A percentile compares a stretch with the other conserved stretches of the same genome.
These are phyloP conservation scores for Macrocybe gigantea DNA, from an alignment of 768 basidiomycete species.

Conservation along the genomic window DNA sequence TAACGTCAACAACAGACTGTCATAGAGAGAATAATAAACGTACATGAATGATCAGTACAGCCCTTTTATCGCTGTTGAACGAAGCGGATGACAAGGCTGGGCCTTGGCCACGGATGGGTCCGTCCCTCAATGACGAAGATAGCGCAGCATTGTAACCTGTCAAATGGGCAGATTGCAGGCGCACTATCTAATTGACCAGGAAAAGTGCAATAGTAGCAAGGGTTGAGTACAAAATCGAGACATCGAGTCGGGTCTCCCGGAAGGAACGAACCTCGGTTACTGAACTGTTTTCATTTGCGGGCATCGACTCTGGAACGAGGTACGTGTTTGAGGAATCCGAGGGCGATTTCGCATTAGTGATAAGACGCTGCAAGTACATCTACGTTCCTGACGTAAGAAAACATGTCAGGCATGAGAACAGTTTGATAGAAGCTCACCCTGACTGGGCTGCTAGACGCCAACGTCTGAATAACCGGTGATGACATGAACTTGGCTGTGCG, in stretches of 20 bases:
- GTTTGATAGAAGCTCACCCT: slow-evolving; percentile 33
- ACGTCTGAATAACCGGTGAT: slow-evolving; percentile 62
- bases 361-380: slow-evolving; percentile 50
- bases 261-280: slow-evolving; percentile 35
- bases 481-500: slow-evolving; percentile 76
- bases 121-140: slow-evolving; percentile 70
- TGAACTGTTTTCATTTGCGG: slow-evolving; percentile 14
- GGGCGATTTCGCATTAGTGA: slow-evolving; percentile 17
- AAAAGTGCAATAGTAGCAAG: background rate
- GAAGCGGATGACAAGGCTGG: slow-evolving; percentile 47
- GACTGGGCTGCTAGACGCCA: slow-evolving; percentile 57
- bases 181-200: slow-evolving; percentile 47
- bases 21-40: slow-evolving; percentile 11
- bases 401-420: background rate
- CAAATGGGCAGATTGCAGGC: slow-evolving; percentile 73
- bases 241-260: background rate
- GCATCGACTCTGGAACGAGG: background rate
- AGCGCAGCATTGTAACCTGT: slow-evolving; percentile 70
- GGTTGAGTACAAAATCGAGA: background rate
- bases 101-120: slow-evolving; percentile 60
- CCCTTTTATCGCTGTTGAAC: slow-evolving; percentile 30
- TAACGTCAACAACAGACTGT: slow-evolving; percentile 4
- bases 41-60: slow-evolving; percentile 64
- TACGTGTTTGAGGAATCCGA: slow-evolving; percentile 14
- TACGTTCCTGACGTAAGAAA: slow-evolving; percentile 10